phyloP scores from a whole-genome alignment of 73 alveolate species.

The Paramecium sexaurelia region DNA sequence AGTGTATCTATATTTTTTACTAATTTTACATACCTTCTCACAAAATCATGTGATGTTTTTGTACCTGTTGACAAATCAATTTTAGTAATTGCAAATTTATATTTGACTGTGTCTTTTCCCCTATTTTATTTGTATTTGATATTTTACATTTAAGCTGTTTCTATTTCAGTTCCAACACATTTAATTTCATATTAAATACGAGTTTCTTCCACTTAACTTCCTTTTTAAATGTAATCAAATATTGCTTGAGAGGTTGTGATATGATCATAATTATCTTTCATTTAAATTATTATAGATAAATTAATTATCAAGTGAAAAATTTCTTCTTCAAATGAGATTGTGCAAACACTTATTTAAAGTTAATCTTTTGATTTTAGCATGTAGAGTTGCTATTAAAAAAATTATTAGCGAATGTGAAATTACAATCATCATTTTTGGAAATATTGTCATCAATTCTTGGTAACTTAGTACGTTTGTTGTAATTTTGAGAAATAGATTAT shows the following conservation, averaged over 20 bases:
- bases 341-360: conserved; percentile 13
- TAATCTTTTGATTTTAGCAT: not conserved
- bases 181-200: not conserved
- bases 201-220: not conserved
- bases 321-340: conserved; percentile 21
- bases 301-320: conserved; percentile 6
- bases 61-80: not conserved
- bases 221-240: not conserved
- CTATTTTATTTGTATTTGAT: not conserved
- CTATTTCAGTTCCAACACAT: conserved; percentile 13
- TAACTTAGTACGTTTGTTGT: not conserved
- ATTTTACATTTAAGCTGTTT: not conserved
- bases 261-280: not conserved
- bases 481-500: not conserved
- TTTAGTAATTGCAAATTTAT: not conserved
- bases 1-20: not conserved
- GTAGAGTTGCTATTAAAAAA: not conserved
- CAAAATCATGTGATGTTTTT: not conserved
- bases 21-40: not conserved
- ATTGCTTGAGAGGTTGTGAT: not conserved
- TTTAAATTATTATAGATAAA: not conserved
- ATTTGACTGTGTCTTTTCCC: not conserved
- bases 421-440: not conserved
- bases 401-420: not conserved
- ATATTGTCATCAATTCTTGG: not conserved